Percentiles rank a stretch among this genome's conserved stretches.
Evolutionary conservation across 495 filamentous ascomycete genomes (phyloP).

Genomic region (Viridothelium virens): DNA sequence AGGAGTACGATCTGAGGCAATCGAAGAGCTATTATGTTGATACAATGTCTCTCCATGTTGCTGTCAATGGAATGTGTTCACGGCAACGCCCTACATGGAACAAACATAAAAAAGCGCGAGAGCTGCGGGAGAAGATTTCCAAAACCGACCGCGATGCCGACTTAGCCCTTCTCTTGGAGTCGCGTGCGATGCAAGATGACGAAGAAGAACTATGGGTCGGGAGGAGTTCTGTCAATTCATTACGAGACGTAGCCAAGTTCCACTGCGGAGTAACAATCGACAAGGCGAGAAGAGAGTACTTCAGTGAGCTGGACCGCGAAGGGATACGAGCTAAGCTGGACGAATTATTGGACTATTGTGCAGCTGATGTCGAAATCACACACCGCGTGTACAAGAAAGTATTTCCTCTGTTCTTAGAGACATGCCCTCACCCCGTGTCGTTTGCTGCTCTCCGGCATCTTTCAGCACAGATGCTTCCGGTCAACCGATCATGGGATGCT

Average conservation of each 20-base stretch:
- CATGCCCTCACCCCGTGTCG: conserved; percentile 93
- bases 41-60: conserved; percentile 97
- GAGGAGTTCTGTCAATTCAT: conserved; percentile 86
- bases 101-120: conserved; percentile 83
- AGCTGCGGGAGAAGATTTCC: conserved; percentile 72
- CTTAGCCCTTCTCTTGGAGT: conserved; percentile 61
- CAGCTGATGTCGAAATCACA: conserved; percentile 85
- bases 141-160: conserved; percentile 62
- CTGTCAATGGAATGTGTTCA: conserved; percentile 98
- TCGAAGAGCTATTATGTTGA: conserved; percentile 83
- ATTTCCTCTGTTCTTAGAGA: conserved; percentile 76
- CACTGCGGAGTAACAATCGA: conserved; percentile 89
- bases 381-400: conserved; percentile 88
- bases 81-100: conserved; percentile 93
- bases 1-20: conserved; percentile 82
- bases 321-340: conserved; percentile 63
- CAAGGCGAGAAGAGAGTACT: conserved; percentile 77
- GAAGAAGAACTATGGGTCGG: conserved; percentile 95
- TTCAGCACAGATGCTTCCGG: conserved; percentile 83
- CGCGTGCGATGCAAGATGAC: conserved; percentile 53
- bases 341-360: conserved; percentile 88
- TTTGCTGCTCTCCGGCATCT: conserved; percentile 90
- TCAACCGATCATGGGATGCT: conserved; percentile 75
- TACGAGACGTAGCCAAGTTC: conserved; percentile 94
- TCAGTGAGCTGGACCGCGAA: conserved; percentile 69